A percentile compares a stretch with the other conserved stretches of the same genome.
These are phyloP conservation scores for Massarina eburnea DNA, from an alignment of 2,329 filamentous ascomycete genomes.

Conservation along the genomic window DNA sequence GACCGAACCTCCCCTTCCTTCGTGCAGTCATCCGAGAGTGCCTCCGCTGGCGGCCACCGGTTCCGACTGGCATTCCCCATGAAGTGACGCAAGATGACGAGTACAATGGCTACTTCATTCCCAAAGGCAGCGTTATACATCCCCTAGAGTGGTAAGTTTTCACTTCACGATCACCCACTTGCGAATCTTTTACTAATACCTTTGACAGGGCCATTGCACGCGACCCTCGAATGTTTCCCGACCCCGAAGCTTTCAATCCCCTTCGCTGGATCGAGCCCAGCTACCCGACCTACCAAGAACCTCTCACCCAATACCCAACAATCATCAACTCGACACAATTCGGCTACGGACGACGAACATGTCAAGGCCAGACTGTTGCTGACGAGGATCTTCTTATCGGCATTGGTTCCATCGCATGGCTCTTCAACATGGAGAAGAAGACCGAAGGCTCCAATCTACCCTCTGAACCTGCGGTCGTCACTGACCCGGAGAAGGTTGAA, in stretches of 20 bases:
- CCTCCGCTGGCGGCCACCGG: conserved; percentile 49
- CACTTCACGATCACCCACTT: neutral
- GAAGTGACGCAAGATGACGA: conserved; percentile 56
- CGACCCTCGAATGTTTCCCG: conserved; percentile 53
- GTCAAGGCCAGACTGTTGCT: conserved; percentile 46
- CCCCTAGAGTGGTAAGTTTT: conserved; percentile 46
- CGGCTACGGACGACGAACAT: conserved; percentile 56
- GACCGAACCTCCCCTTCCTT: conserved; percentile 43
- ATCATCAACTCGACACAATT: conserved; percentile 58
- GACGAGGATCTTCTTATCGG: conserved; percentile 47
- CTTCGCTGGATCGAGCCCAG: conserved; percentile 62
- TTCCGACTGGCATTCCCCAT: conserved; percentile 56
- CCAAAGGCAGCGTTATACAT: conserved; percentile 54
- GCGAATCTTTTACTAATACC: conserved; percentile 12
- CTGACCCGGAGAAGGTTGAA: conserved; percentile 15
- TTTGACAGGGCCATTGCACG: conserved; percentile 53
- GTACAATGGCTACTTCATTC: conserved; percentile 60
- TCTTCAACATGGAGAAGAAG: conserved; percentile 44
- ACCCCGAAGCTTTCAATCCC: conserved; percentile 70
- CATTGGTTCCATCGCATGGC: conserved; percentile 49
- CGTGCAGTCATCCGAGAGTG: conserved; percentile 43
- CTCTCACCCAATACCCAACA: conserved; percentile 54
- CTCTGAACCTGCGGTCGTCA: conserved; percentile 2
- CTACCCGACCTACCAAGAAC: conserved; percentile 57
- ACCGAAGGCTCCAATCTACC: conserved; percentile 14